These are phyloP conservation scores for Candida alai DNA, from an alignment of 805 yeast genomes.

Conservation along the genomic window DNA sequence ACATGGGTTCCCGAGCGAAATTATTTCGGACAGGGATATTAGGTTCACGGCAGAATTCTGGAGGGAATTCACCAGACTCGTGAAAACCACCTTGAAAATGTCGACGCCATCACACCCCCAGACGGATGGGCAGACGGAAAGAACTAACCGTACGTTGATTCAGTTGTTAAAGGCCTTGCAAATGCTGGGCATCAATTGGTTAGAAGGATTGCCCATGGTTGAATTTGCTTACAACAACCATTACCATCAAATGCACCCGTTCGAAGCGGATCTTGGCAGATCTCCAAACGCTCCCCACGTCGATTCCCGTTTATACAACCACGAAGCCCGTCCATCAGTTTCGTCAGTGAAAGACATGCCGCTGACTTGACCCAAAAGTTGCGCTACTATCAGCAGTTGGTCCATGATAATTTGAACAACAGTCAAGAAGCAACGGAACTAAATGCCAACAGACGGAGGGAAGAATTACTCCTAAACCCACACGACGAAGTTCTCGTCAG, in stretches of 20 bases:
- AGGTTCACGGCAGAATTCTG: constrained; percentile 12
- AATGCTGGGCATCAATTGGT: neutral
- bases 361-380: neutral
- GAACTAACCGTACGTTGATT: constrained; percentile 4
- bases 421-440: neutral
- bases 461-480: neutral
- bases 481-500: neutral
- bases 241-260: neutral
- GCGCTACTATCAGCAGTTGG: neutral
- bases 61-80: constrained; percentile 6
- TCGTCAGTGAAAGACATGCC: neutral
- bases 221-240: constrained; percentile 4
- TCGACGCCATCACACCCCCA: constrained; percentile 12
- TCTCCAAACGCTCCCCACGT: neutral
- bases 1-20: constrained; percentile 13
- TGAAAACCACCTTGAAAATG: constrained; percentile 9
- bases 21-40: constrained; percentile 13
- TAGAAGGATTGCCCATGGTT: neutral
- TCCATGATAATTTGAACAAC: neutral
- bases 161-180: constrained; percentile 2
- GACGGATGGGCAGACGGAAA: constrained; percentile 17
- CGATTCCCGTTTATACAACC: neutral
- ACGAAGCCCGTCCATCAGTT: neutral
- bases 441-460: neutral
- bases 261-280: neutral